A percentile compares a stretch with the other conserved stretches of the same genome.
These are phyloP conservation scores for Botrytis byssoidea DNA, from an alignment of 2,329 filamentous ascomycete genomes.

Conservation along the genomic window DNA sequence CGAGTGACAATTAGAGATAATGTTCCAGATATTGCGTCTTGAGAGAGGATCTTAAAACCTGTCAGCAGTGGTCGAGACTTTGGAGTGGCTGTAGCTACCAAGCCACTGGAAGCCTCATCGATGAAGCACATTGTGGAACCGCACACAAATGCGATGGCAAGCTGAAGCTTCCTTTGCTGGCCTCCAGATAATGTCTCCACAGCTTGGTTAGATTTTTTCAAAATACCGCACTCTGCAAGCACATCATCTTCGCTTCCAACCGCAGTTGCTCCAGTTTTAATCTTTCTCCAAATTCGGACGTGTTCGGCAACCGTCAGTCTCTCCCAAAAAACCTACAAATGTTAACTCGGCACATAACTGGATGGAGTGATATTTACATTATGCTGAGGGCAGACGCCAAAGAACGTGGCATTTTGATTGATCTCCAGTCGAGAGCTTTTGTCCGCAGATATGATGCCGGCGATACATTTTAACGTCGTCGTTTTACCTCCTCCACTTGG, in stretches of 20 bases:
- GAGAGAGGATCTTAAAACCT: constrained; percentile 51
- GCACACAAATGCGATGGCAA: constrained; percentile 67
- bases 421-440: background rate
- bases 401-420: background rate
- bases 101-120: constrained; percentile 63
- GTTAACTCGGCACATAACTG: background rate
- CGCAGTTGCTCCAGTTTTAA: constrained; percentile 45
- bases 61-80: background rate
- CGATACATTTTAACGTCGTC: background rate
- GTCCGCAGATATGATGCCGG: background rate
- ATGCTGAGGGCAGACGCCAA: background rate
- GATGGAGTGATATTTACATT: background rate
- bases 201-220: constrained; percentile 19
- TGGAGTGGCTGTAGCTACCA: constrained; percentile 40
- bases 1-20: constrained; percentile 60
- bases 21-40: constrained; percentile 66
- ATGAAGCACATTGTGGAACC: constrained; percentile 63
- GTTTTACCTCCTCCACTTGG: background rate
- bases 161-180: constrained; percentile 65
- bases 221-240: background rate
- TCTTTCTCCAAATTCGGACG: constrained; percentile 58
- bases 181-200: constrained; percentile 62
- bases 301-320: constrained; percentile 62
- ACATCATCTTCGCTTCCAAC: constrained; percentile 40
- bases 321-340: constrained; percentile 54